A percentile compares a stretch with the other conserved stretches of the same genome.
Evolutionary conservation across 495 filamentous ascomycete genomes (phyloP).

Genomic region (Tirmania nivea): DNA sequence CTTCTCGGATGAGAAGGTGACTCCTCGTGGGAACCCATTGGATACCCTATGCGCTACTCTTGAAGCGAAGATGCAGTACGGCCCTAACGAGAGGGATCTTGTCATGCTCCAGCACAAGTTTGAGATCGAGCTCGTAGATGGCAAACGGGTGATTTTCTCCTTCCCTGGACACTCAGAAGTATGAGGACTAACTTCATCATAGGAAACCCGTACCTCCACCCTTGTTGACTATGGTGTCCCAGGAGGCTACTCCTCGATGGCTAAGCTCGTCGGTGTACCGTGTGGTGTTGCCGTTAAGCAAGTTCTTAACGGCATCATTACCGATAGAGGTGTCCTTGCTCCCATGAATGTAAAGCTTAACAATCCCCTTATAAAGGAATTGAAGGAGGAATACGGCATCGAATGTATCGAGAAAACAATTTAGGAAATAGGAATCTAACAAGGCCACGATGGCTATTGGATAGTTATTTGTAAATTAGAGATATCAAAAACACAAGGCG

Average conservation of each 20-base stretch:
- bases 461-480: too few species aligned
- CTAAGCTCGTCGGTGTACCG: slow-evolving; percentile 55
- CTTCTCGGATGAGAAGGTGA: slow-evolving; percentile 56
- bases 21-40: slow-evolving; percentile 54
- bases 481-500: too few species aligned
- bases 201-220: slow-evolving; percentile 60
- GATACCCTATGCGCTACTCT: slow-evolving; percentile 79
- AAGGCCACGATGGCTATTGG: too few species aligned
- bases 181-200: slow-evolving; percentile 15
- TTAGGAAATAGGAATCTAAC: slow-evolving; percentile 1
- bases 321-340: slow-evolving; percentile 56
- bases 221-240: slow-evolving; percentile 72
- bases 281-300: slow-evolving; percentile 48
- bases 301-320: slow-evolving; percentile 64
- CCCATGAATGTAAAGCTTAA: slow-evolving; percentile 57
- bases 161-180: neutral
- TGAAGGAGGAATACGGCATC: slow-evolving; percentile 40
- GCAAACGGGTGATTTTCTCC: slow-evolving; percentile 21
- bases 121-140: slow-evolving; percentile 65
- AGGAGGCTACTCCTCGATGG: slow-evolving; percentile 69
- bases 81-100: slow-evolving; percentile 61
- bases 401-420: slow-evolving; percentile 28
- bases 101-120: slow-evolving; percentile 88
- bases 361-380: slow-evolving; percentile 45
- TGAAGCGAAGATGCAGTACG: slow-evolving; percentile 82